Evolutionary conservation across 495 filamentous ascomycete species (phyloP), one percentile per base, ranked within the genome.

Genomic region (Rhypophila decipiens): DNA sequence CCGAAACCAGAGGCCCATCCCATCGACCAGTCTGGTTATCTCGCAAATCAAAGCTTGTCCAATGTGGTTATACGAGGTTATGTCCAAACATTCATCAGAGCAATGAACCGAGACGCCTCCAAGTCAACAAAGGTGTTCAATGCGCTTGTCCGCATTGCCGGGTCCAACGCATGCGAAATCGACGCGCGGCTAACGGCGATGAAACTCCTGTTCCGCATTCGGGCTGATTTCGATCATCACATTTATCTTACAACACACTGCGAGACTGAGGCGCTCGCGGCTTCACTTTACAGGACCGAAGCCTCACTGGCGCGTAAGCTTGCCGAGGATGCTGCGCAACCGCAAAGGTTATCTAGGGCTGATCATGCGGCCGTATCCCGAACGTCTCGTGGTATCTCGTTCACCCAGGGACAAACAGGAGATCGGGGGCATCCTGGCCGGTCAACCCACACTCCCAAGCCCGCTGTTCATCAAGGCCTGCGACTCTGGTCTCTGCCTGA

Each of bases 141-240:
- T 8, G 62, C 74, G 11, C 61, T 89, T 2, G 67, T 87, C 24
- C 66, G 71, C 39, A 77, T 88, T 50, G 81, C 80, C 7, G 67
- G 71, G 29, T 74, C 69, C 10, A 72, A 74, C 18, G 52, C 59
- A 2, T 76, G 66, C 49, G 77, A 79, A 33, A 69, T 75, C 8
- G 84, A 88, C 64, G 81, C 88, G 38, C 85, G 88, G 10, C 68
- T 96, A 20, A 84, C 82, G 9, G 84, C 85, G 3, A 78, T 96
- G 70, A 94, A 88, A 56, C 66, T 96, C 37, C 71, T 97, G 5
- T 90, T 93, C 58, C 80, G 91, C 18, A 68, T 97, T 17, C 78
- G 91, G 41, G 87, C 87, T 22, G 87, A 96, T 59, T 85, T 80
- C 24, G 77, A 82, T 13, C 75, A 88, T 39, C 76, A 79, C 27